phyloP scores from a whole-genome alignment of 345 rosid species.

The Leavenworthia alabamica region DNA sequence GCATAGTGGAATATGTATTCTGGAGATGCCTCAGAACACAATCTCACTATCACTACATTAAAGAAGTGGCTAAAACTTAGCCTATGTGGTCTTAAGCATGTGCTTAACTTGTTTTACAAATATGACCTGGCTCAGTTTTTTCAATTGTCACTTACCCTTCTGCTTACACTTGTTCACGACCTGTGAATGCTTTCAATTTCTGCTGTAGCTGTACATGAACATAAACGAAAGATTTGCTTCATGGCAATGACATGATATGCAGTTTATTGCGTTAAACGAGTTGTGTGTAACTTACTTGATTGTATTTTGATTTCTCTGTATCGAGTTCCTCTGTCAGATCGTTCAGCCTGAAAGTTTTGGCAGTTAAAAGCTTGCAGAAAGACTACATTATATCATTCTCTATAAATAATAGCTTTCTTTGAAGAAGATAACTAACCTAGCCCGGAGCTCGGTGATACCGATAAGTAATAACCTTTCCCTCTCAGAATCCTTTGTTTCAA shows the following conservation, averaged over 20 bases:
- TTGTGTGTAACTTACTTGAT: constrained; percentile 47
- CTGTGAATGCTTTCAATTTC: constrained; percentile 47
- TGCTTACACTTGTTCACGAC: constrained; percentile 37
- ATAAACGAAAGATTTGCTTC: neutral
- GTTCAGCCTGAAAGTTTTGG: constrained; percentile 49
- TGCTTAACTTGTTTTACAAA: neutral
- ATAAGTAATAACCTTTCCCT: constrained; percentile 60
- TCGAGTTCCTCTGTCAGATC: constrained; percentile 67
- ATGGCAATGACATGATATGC: neutral
- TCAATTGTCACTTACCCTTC: neutral
- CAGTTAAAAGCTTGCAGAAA: constrained; percentile 12
- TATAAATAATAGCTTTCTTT: neutral
- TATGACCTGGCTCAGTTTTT: neutral
- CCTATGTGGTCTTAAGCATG: no score
- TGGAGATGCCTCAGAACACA: no score
- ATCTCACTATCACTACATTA: no score
- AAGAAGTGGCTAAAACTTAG: no score
- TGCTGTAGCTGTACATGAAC: constrained; percentile 51
- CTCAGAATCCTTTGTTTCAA: constrained; percentile 50
- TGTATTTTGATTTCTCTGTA: constrained; percentile 58
- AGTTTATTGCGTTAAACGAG: neutral
- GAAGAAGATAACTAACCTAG: constrained; percentile 46
- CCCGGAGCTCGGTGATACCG: constrained; percentile 67
- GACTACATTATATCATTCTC: neutral
- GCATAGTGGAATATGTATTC: no score